These are phyloP conservation scores for Phytophthora pisi DNA, from an alignment of 352 stramenopile species.

Conservation along the genomic window DNA sequence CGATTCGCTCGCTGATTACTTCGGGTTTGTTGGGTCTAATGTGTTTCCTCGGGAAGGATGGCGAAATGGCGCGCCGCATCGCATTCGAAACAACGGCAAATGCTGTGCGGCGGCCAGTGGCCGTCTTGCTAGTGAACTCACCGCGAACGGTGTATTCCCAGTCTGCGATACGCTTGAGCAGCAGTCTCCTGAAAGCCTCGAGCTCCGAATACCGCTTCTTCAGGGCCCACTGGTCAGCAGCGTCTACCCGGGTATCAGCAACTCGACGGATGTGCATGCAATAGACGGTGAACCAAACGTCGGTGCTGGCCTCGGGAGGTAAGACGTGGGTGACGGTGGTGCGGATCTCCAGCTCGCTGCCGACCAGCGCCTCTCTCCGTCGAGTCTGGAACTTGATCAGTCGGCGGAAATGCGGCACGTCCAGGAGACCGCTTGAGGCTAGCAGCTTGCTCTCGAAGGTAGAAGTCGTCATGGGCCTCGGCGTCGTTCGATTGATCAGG, in stretches of 20 bases:
- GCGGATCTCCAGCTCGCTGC: constrained; percentile 55
- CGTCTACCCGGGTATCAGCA: constrained; percentile 7
- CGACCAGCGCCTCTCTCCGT: constrained; percentile 41
- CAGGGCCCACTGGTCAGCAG: constrained; percentile 47
- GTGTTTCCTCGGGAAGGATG: constrained; percentile 57
- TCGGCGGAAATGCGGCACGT: constrained; percentile 47
- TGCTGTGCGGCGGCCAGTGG: constrained; percentile 29
- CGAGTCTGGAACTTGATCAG: constrained; percentile 72
- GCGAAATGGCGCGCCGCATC: constrained; percentile 49
- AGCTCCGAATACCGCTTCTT: constrained; percentile 71
- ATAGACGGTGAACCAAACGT: constrained; percentile 55
- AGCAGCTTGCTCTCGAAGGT: constrained; percentile 34
- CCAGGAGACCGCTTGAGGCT: constrained; percentile 37
- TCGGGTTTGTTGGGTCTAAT: constrained; percentile 45
- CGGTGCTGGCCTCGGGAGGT: constrained; percentile 20
- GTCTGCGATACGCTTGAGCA: constrained; percentile 47
- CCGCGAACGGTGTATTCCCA: constrained; percentile 43
- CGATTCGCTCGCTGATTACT: constrained; percentile 44
- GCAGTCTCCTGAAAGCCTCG: constrained; percentile 39
- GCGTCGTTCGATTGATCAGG: background rate
- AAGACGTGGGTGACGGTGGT: constrained; percentile 32
- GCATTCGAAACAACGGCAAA: constrained; percentile 55
- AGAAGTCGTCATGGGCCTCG: constrained; percentile 5
- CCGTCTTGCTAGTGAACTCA: constrained; percentile 33
- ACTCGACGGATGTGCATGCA: constrained; percentile 48